These are phyloP conservation scores for Pythium sp. DNA, from an alignment of 352 stramenopile genomes.

Conservation along the genomic window DNA sequence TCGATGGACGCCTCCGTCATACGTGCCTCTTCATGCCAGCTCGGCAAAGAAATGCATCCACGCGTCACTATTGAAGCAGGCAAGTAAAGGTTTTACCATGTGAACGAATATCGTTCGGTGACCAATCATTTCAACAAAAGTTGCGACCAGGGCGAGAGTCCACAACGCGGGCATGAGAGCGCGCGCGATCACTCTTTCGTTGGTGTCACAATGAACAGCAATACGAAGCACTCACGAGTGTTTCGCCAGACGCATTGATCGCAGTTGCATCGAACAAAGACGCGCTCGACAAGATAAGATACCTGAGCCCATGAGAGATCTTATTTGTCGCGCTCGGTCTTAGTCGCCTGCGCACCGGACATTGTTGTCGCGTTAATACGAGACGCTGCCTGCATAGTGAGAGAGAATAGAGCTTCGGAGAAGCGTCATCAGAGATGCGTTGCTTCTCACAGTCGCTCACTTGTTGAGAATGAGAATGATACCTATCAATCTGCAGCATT, in stretches of 20 bases:
- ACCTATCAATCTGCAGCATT: no score
- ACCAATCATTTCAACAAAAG: not conserved
- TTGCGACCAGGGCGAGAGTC: not conserved
- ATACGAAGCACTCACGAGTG: not conserved
- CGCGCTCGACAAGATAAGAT: no score
- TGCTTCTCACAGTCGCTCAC: no score
- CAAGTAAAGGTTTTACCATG: not conserved
- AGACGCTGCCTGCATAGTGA: not conserved
- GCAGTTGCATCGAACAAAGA: no score
- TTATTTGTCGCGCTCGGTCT: not conserved
- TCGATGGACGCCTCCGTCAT: not conserved
- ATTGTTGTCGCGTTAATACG: not conserved
- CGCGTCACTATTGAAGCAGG: not conserved
- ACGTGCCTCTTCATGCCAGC: conserved; percentile 4
- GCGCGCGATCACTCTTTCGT: not conserved
- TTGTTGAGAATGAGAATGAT: no score
- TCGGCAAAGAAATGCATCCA: not conserved
- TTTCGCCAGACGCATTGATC: no score
- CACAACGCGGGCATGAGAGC: not conserved
- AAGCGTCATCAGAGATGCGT: not conserved
- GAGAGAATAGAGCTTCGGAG: not conserved
- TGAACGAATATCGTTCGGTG: not conserved
- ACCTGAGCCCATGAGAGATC: not conserved
- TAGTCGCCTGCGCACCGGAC: conserved; percentile 1
- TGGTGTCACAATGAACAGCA: not conserved